These are phyloP conservation scores for Sanghuangporus weigelae DNA, from an alignment of 1,284 basidiomycete species.

Conservation along the genomic window DNA sequence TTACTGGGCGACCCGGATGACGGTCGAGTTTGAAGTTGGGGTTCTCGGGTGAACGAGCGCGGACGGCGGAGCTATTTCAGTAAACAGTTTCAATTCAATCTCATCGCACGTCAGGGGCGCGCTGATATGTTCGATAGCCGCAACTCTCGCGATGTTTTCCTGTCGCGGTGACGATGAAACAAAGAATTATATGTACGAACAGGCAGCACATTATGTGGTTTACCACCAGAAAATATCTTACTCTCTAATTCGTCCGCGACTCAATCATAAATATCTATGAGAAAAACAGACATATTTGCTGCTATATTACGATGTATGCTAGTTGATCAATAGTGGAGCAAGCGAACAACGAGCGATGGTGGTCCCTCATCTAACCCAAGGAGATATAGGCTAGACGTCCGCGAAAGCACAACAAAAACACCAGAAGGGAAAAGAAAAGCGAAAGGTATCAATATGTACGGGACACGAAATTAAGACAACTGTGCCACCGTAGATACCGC, in stretches of 20 bases:
- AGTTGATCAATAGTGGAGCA: background rate
- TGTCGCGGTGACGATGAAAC: background rate
- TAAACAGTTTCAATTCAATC: background rate
- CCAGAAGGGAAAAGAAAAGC: background rate
- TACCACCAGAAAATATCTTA: background rate
- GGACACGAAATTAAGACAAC: slow-evolving; percentile 10
- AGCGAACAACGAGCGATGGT: slow-evolving; percentile 4
- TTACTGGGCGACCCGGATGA: background rate
- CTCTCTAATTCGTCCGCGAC: background rate
- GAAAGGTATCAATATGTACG: slow-evolving; percentile 3
- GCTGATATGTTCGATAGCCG: background rate
- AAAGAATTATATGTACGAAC: background rate
- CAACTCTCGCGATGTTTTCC: background rate
- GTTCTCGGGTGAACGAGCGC: background rate
- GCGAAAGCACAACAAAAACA: slow-evolving; percentile 12
- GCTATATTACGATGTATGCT: slow-evolving; percentile 1
- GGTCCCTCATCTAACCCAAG: slow-evolving; percentile 7
- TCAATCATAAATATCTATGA: background rate
- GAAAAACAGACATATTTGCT: background rate
- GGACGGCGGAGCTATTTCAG: background rate
- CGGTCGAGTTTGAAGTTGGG: background rate
- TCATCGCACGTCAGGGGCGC: background rate
- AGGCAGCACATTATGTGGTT: background rate
- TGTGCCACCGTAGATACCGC: background rate
- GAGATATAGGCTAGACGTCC: background rate